A percentile compares a stretch with the other conserved stretches of the same genome.
phyloP scores from a whole-genome alignment of 1,284 basidiomycete species.

The Puccinia horiana region DNA sequence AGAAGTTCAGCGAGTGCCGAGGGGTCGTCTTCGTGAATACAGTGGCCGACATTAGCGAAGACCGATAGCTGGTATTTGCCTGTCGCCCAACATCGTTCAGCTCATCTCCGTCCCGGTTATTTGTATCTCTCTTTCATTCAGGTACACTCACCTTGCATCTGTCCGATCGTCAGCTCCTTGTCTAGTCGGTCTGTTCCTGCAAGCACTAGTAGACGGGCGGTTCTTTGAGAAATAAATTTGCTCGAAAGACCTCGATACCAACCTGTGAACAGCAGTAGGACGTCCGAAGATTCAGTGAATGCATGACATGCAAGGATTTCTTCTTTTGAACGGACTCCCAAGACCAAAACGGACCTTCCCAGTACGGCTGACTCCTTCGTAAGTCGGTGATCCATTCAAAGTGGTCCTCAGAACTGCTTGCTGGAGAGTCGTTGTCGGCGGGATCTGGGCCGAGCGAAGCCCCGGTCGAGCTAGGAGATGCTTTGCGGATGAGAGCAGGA shows the following conservation, averaged over 20 bases:
- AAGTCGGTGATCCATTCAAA: constrained; percentile 79
- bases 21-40: constrained; percentile 93
- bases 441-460: constrained; percentile 53
- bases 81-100: constrained; percentile 61
- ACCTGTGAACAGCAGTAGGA: constrained; percentile 62
- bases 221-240: constrained; percentile 73
- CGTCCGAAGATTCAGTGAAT: too few species aligned
- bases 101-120: too few species aligned
- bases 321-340: not conserved
- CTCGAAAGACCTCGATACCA: constrained; percentile 85
- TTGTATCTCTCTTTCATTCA: not conserved
- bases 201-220: constrained; percentile 81
- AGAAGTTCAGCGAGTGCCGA: constrained; percentile 74
- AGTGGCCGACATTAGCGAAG: constrained; percentile 82
- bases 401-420: not conserved
- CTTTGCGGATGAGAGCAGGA: constrained; percentile 67
- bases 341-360: constrained; percentile 61
- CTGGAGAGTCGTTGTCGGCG: not conserved
- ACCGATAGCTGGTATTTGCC: constrained; percentile 95
- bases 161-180: constrained; percentile 91
- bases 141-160: constrained; percentile 67
- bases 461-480: too few species aligned
- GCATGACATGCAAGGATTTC: too few species aligned
- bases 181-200: constrained; percentile 92
- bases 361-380: constrained; percentile 80